Conservation (phyloP, 1,139 yeast species). For the Suhomyces bribrorum region DNA sequence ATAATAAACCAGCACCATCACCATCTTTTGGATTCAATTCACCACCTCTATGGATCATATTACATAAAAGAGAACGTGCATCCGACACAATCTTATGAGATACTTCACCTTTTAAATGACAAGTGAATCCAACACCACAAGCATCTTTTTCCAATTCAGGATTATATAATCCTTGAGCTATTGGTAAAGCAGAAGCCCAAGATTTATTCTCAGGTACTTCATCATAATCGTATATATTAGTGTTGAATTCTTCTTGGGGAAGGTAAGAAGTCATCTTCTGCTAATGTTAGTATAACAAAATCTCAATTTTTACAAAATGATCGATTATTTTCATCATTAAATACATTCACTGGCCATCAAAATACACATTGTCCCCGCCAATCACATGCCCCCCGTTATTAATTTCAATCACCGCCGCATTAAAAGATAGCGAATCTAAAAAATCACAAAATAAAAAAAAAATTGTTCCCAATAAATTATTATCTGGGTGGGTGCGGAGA, state of each 20-base stretch:
- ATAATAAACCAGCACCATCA: constrained; percentile 97
- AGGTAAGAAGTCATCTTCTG: constrained; percentile 32
- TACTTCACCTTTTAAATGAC: constrained; percentile 84
- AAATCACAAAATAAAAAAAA: too few relatives aligned
- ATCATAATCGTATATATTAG: constrained; percentile 61
- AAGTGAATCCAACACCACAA: constrained; percentile 98
- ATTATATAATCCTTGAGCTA: constrained; percentile 85
- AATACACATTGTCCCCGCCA: constrained; percentile 1
- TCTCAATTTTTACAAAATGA: too few relatives aligned
- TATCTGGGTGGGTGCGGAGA: too few relatives aligned
- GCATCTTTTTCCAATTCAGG: constrained; percentile 96
- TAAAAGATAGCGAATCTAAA: constrained; percentile 2
- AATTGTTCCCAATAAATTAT: too few relatives aligned
- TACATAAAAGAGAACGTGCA: constrained; percentile 83
- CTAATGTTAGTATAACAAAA: constrained; percentile 6
- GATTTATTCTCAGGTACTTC: constrained; percentile 78
- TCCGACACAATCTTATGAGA: constrained; percentile 94
- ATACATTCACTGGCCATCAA: neutral
- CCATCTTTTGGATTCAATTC: constrained; percentile 96
- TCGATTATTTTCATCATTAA: too few relatives aligned
- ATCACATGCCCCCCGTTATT: constrained; percentile 10
- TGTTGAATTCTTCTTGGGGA: constrained; percentile 42
- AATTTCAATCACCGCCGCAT: constrained; percentile 7
- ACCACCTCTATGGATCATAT: constrained; percentile 99
- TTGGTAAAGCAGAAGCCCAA: constrained; percentile 91